Evolutionary conservation across 257 asterid genomes (phyloP).

Genomic region (Nicotiana tomentosiformis): DNA sequence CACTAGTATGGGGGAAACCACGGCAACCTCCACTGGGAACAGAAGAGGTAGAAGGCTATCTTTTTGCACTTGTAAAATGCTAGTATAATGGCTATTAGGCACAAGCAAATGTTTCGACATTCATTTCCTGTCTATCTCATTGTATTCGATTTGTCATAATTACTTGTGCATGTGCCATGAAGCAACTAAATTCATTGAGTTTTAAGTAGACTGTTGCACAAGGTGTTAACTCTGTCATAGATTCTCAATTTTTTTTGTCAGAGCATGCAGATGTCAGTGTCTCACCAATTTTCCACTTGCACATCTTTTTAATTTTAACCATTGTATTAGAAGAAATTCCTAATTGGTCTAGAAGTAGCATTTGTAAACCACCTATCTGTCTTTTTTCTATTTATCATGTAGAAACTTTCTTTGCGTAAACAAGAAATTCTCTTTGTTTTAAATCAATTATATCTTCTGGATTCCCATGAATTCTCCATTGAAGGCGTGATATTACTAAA

Average conservation of each 20-base stretch:
- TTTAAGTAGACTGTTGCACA: neutral
- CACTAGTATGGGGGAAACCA: constrained; percentile 97
- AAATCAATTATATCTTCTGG: neutral
- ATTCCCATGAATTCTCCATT: neutral
- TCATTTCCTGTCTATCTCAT: neutral
- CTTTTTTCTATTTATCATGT: neutral
- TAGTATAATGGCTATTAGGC: neutral
- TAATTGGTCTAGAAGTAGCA: neutral
- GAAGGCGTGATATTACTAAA: neutral
- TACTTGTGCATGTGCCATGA: neutral
- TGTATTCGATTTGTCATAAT: neutral
- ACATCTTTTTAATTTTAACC: neutral
- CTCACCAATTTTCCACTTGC: neutral
- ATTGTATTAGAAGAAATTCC: neutral
- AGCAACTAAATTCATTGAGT: neutral
- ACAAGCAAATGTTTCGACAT: neutral
- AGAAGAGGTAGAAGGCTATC: constrained; percentile 54
- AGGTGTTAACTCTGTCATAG: neutral
- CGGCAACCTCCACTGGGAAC: constrained; percentile 80
- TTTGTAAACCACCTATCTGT: neutral
- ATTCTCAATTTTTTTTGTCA: neutral
- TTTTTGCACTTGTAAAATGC: constrained; percentile 2
- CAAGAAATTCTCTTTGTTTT: neutral
- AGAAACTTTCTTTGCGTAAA: neutral
- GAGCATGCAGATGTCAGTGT: neutral